A percentile compares a stretch with the other conserved stretches of the same genome.
Conservation (phyloP, 306 rosid genomes). For the Cucurbita maxima region DNA sequence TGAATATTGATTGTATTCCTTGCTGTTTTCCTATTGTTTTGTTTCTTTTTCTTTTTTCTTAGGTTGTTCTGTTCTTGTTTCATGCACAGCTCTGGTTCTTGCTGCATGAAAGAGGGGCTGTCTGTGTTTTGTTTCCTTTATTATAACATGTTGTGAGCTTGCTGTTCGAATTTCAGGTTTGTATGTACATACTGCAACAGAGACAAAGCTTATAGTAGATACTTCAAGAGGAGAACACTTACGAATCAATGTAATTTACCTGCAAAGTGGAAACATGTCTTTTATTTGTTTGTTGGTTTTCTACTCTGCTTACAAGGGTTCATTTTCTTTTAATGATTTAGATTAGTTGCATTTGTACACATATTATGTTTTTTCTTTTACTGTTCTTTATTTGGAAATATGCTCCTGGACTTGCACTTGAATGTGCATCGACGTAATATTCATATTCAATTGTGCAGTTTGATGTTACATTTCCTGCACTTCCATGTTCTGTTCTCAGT, state of each 20-base stretch:
- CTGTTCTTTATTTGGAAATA: background rate
- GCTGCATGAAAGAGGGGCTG: background rate
- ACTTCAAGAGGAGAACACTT: slow-evolving; percentile 91
- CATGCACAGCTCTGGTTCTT: background rate
- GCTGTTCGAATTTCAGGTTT: slow-evolving; percentile 31
- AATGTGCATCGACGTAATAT: background rate
- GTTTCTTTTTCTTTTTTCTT: background rate
- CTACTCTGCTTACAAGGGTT: background rate
- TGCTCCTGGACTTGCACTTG: background rate
- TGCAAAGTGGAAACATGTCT: background rate
- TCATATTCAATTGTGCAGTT: slow-evolving; percentile 45
- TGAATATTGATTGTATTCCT: background rate
- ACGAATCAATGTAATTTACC: slow-evolving; percentile 69
- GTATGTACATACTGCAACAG: slow-evolving; percentile 74
- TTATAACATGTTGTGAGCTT: background rate
- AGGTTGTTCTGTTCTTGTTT: background rate
- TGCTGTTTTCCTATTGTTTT: background rate
- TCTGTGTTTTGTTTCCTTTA: background rate
- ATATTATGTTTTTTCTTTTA: background rate
- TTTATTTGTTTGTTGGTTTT: background rate
- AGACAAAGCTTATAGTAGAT: slow-evolving; percentile 80
- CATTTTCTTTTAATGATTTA: background rate
- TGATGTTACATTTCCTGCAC: slow-evolving; percentile 89
- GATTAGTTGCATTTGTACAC: background rate
- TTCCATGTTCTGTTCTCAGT: slow-evolving; percentile 86